A percentile compares a stretch with the other conserved stretches of the same genome.
Conservation (phyloP, 805 yeast species). For the Schizosaccharomyces osmophilus region DNA sequence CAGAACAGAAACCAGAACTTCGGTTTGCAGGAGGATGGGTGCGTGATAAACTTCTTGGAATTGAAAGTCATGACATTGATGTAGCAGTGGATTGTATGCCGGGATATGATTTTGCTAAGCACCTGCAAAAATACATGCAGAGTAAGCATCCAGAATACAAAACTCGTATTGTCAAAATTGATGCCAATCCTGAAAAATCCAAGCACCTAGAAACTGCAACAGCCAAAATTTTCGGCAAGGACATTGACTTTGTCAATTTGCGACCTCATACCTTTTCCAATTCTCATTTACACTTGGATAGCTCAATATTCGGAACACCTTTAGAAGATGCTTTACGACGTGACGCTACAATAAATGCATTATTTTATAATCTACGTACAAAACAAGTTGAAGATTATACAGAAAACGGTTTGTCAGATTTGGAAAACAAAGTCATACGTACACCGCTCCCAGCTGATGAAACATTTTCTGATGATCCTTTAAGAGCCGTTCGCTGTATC, state of each 20-base stretch:
- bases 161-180: conserved; percentile 7
- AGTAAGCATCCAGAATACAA: conserved; percentile 14
- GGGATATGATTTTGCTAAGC: conserved; percentile 65
- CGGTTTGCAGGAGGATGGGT: conserved; percentile 3
- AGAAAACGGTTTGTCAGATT: conserved; percentile 45
- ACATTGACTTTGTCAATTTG: conserved; percentile 79
- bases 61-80: conserved; percentile 65
- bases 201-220: conserved; percentile 95
- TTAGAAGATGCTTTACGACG: conserved; percentile 75
- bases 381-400: conserved; percentile 67
- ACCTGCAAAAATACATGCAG: conserved; percentile 21
- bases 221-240: conserved; percentile 54
- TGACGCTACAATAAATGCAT: conserved; percentile 85
- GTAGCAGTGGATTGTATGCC: conserved; percentile 67
- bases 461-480: conserved; percentile 84
- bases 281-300: conserved; percentile 57
- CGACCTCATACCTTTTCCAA: conserved; percentile 68
- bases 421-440: conserved; percentile 42
- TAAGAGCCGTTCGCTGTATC: conserved; percentile 62
- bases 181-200: conserved; percentile 76
- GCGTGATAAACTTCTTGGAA: conserved; percentile 32
- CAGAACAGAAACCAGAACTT: not conserved
- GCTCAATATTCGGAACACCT: conserved; percentile 64
- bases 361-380: conserved; percentile 59
- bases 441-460: conserved; percentile 71